A percentile compares a stretch with the other conserved stretches of the same genome.
Evolutionary conservation across 495 filamentous ascomycete genomes (phyloP).

Genomic region (Opeltia flavorubescens): DNA sequence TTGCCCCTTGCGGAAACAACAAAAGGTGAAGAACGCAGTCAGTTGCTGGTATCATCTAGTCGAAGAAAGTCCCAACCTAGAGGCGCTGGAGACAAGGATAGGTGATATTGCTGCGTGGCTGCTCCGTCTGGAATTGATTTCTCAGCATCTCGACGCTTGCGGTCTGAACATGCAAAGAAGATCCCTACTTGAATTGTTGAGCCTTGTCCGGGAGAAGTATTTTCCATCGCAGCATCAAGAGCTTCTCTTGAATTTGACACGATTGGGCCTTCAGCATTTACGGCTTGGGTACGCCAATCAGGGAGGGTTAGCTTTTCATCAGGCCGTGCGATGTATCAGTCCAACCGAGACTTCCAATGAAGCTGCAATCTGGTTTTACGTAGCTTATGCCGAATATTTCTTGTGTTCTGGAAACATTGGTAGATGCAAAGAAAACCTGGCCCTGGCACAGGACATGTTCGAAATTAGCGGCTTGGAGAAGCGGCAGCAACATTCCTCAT

Average conservation of each 20-base stretch:
- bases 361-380: constrained; percentile 42
- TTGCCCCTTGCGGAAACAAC: constrained; percentile 25
- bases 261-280: constrained; percentile 57
- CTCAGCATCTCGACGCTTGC: constrained; percentile 66
- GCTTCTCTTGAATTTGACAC: constrained; percentile 41
- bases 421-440: constrained; percentile 2
- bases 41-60: constrained; percentile 37
- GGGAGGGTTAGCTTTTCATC: constrained; percentile 48
- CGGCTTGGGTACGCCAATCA: constrained; percentile 64
- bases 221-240: constrained; percentile 30
- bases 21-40: constrained; percentile 32
- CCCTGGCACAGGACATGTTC: neutral
- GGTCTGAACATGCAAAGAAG: constrained; percentile 36
- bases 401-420: constrained; percentile 45
- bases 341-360: constrained; percentile 24
- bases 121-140: constrained; percentile 49
- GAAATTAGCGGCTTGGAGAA: neutral
- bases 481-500: neutral
- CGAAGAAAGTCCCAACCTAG: constrained; percentile 30
- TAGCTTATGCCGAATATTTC: constrained; percentile 63
- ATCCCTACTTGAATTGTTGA: constrained; percentile 32
- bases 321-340: constrained; percentile 37
- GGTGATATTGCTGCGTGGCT: constrained; percentile 47
- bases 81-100: constrained; percentile 39
- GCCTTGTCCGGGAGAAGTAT: constrained; percentile 42